Evolutionary conservation across 257 asterid genomes (phyloP).

Genomic region (Solanum chiquidenum): DNA sequence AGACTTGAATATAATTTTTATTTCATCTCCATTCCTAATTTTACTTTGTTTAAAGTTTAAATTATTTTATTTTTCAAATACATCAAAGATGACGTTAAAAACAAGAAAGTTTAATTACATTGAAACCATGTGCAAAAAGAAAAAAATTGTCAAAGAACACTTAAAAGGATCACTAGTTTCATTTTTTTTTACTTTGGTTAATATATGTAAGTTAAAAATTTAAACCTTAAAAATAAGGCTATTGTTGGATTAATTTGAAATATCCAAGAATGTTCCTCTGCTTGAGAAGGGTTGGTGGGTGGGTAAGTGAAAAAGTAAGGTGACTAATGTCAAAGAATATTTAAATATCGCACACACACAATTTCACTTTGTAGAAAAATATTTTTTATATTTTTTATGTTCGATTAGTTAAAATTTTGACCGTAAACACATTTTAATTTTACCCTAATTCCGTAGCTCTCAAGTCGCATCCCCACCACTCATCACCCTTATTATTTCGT

Average conservation of each 20-base stretch:
- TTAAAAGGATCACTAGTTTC: neutral
- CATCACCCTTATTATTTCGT: neutral
- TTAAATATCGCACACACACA: neutral
- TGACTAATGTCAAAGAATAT: neutral
- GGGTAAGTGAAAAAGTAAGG: neutral
- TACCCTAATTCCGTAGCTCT: neutral
- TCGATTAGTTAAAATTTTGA: neutral
- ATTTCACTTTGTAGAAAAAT: too few species aligned
- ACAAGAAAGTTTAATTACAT: neutral
- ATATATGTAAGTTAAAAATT: neutral
- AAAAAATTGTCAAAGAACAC: neutral
- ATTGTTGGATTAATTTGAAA: neutral
- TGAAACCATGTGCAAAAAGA: neutral
- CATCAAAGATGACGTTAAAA: neutral
- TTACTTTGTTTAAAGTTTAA: neutral
- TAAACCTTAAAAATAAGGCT: neutral
- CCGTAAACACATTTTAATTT: rapidly evolving
- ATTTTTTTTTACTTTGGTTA: neutral
- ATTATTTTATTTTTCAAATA: neutral
- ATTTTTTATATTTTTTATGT: too few species aligned
- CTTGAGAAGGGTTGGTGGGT: neutral
- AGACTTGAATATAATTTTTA: too few species aligned
- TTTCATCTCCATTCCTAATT: neutral
- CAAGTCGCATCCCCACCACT: neutral
- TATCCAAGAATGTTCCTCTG: neutral